Percentiles rank a stretch among this genome's conserved stretches.
Conservation (phyloP, 1,284 basidiomycete species). For the Austroboletus rostrupii region DNA sequence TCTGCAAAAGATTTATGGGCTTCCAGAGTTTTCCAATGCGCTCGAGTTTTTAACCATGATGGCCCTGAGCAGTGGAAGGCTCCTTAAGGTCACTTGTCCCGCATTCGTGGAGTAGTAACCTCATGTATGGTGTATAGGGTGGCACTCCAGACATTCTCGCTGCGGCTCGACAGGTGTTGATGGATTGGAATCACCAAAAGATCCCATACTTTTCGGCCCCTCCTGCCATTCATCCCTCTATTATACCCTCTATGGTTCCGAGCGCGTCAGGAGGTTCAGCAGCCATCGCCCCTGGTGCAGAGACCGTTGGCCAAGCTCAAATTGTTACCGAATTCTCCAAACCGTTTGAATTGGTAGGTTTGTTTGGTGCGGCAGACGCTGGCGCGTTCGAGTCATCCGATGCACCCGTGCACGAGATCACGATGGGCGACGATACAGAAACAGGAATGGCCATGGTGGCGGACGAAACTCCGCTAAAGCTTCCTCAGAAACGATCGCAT, state of each 20-base stretch:
- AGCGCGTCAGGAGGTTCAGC: conserved; percentile 19
- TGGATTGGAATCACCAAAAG: conserved; percentile 96
- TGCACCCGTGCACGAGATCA: conserved; percentile 28
- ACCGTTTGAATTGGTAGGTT: conserved; percentile 70
- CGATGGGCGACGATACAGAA: conserved; percentile 35
- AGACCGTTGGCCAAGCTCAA: conserved; percentile 70
- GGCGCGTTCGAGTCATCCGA: conserved; percentile 52
- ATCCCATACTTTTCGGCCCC: conserved; percentile 87
- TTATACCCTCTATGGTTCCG: conserved; percentile 54
- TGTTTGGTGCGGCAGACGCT: conserved; percentile 73
- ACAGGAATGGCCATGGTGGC: conserved; percentile 41
- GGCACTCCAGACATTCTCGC: conserved; percentile 88
- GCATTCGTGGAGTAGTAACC: too few relatives aligned
- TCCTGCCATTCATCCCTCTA: conserved; percentile 74
- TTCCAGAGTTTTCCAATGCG: conserved; percentile 69
- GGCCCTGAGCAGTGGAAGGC: conserved; percentile 79
- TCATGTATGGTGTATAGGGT: conserved; percentile 45
- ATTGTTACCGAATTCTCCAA: conserved; percentile 64
- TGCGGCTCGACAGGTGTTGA: conserved; percentile 81
- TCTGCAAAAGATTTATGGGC: conserved; percentile 80
- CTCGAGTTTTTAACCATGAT: conserved; percentile 91
- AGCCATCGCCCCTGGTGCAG: conserved; percentile 61
- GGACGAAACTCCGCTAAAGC: conserved; percentile 40
- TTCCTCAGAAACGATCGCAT: conserved; percentile 37
- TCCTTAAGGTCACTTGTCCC: conserved; percentile 60